Evolutionary conservation across 192 early-diverging fungal genomes (phyloP), one percentile per base, ranked within the genome.

Genomic region (Dissophora ornata): DNA sequence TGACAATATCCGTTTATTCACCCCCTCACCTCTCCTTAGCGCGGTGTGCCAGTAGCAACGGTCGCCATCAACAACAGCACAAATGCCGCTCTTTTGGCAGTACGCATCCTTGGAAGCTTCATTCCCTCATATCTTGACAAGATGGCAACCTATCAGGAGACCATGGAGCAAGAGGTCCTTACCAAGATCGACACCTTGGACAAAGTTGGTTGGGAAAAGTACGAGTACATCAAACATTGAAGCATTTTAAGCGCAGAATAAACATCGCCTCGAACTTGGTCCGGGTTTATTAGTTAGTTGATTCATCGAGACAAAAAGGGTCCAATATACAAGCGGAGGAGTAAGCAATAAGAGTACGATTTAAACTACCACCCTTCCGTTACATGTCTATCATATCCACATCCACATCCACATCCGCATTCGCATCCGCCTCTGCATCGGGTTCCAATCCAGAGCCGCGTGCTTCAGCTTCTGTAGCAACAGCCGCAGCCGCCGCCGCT

Each of bases 21-120:
- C n/a, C n/a, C n/a, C n/a, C n/a, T n/a, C n/a, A n/a, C n/a, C n/a
- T n/a, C n/a, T n/a, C n/a, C 6, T 36, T 44, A 94, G 93, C 93
- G 98, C 49, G 98, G 98, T 47, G 90, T 99, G 26, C 98, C 98
- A 4, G 98, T 99, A 2, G 98, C 98, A 2, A 99, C 98, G 7
- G 96, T 99, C 5, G 98, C 98, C 16, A 97, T 99, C 78, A 96
- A 98, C 80, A 99, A 99, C 82, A 90, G 96, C 34, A 94, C 92
- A 55, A 99, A 99, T 54, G 98, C 97, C 5, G 98, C 93, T 11
- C 80, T 99, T 34, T 81, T 99, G 67, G 98, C 97, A 1, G 87
- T 97, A 26, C 88, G 97, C 33, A 97, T 96, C 38, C 80, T 99
- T 21, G 96, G 94, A 30, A 84, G 91, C 4, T 90, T 87, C 47